Percentiles rank a stretch among this genome's conserved stretches.
Evolutionary conservation across 2,329 filamentous ascomycete genomes (phyloP).

Genomic region (Colletotrichum plurivorum): DNA sequence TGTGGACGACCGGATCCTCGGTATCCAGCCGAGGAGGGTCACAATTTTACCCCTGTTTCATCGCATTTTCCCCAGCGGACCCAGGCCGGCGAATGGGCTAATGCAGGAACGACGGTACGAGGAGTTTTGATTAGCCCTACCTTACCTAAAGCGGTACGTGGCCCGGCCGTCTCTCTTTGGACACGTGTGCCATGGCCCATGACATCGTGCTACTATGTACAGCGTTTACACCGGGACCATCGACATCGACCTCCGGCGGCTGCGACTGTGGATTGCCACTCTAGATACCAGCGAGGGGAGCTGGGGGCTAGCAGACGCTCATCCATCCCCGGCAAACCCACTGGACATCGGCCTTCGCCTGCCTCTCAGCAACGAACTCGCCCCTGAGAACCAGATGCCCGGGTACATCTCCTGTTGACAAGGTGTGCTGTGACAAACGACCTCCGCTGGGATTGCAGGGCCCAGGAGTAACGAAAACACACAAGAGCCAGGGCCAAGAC

Average conservation of each 20-base stretch:
- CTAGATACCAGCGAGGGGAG: neutral
- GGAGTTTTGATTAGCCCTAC: constrained; percentile 31
- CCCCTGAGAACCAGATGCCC: constrained; percentile 27
- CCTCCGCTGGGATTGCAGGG: constrained; percentile 3
- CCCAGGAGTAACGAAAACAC: constrained; percentile 6
- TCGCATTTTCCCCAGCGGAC: constrained; percentile 37
- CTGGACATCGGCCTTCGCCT: constrained; percentile 24
- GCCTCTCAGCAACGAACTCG: constrained; percentile 8
- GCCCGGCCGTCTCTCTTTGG: neutral
- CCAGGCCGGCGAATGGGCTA: constrained; percentile 37
- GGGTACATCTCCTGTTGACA: constrained; percentile 19
- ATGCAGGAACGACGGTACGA: constrained; percentile 41
- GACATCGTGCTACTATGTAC: constrained; percentile 29
- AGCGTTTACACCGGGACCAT: neutral
- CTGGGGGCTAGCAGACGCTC: neutral
- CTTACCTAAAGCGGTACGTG: constrained; percentile 21
- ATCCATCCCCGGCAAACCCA: constrained; percentile 5
- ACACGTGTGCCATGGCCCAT: constrained; percentile 35
- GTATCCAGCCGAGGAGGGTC: constrained; percentile 39
- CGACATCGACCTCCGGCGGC: neutral
- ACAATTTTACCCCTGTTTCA: constrained; percentile 42
- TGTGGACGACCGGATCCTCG: constrained; percentile 34
- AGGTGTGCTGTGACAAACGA: constrained; percentile 10
- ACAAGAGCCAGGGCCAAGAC: constrained; percentile 5
- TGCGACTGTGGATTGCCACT: neutral